Base-by-base conservation (phyloP, 2,329 filamentous ascomycete genomes). In the Diaporthe ilicicola region DNA sequence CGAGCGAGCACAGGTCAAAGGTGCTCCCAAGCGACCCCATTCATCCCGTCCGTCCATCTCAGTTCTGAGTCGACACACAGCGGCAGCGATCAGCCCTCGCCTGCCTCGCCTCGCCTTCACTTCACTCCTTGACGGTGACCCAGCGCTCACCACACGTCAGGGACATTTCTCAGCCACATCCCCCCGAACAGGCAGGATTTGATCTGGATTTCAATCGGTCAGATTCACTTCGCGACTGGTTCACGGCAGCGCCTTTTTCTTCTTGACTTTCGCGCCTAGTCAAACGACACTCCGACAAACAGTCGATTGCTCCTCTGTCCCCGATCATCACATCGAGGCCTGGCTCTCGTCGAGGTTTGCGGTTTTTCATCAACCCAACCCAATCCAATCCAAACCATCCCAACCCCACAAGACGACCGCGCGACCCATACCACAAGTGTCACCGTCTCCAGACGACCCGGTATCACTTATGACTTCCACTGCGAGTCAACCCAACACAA, bases 401-500 rank as follows among this genome's bases (percentile, higher is more conserved):
- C 22, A 42, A 17, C 59, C 59, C 17, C 44, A 55, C 67, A 42
- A 29, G 50, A 55, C 71, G 54, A 70, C 67, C 53, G 27, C 44
- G 67, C 75, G 73, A 72, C 72, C 59, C 46, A 59, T 59, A 59
- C 12, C 42, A 37, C 56, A 48, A 72, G 51, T 61, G 55, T 56
- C 51, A 65, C 53, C 64, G 56, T 73, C 62, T 68, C 65, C 46
- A 66, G 64, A 73, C 66, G 69, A 68, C 61, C 64, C 69, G 70
- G 77, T 76, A 76, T 76, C 80, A 79, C 83, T 83, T 88, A 90
- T 90, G 88, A 90, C 87, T 87, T 89, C 88, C 82, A 82, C 86
- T 86, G 85, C 84, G 76, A 85, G 82, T 80, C 82, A 86, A 82
- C 84, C 86, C 80, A 86, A 83, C 79, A 80, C 83, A 79, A 86